Evolutionary conservation across 768 basidiomycete species (phyloP).

Genomic region (Termitomyces titanicus): DNA sequence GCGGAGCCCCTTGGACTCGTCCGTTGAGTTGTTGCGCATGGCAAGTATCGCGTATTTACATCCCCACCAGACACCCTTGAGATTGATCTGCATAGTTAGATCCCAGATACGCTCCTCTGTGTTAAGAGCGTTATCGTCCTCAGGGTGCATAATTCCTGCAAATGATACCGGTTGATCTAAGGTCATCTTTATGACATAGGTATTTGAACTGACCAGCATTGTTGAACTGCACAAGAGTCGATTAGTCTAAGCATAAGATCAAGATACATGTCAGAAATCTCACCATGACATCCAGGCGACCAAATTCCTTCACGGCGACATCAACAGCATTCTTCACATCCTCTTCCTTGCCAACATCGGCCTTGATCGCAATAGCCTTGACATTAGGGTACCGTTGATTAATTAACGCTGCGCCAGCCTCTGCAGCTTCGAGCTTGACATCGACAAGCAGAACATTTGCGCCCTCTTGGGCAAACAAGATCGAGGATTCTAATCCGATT

Average conservation of each 20-base stretch:
- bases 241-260: not conserved
- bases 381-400: constrained; percentile 63
- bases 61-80: constrained; percentile 99
- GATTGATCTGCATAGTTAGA: constrained; percentile 88
- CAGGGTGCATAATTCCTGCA: constrained; percentile 95
- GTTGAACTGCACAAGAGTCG: constrained; percentile 66
- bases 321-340: constrained; percentile 85
- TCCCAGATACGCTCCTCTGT: constrained; percentile 98
- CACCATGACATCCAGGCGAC: constrained; percentile 95
- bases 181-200: not conserved
- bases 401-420: constrained; percentile 65
- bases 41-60: constrained; percentile 97
- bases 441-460: constrained; percentile 89
- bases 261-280: constrained; percentile 14
- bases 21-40: constrained; percentile 90
- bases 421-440: constrained; percentile 72
- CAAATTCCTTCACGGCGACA: constrained; percentile 76
- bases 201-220: constrained; percentile 61
- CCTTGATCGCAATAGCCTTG: constrained; percentile 64
- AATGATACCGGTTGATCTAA: not conserved
- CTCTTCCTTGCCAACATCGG: constrained; percentile 86
- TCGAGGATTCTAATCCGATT: constrained; percentile 93
- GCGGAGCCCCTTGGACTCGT: constrained; percentile 75
- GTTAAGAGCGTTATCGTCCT: constrained; percentile 91
- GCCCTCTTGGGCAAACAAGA: constrained; percentile 93